A percentile compares a stretch with the other conserved stretches of the same genome.
These are phyloP conservation scores for Solanum ahanhuiri DNA, from an alignment of 257 asterid species.

Conservation along the genomic window DNA sequence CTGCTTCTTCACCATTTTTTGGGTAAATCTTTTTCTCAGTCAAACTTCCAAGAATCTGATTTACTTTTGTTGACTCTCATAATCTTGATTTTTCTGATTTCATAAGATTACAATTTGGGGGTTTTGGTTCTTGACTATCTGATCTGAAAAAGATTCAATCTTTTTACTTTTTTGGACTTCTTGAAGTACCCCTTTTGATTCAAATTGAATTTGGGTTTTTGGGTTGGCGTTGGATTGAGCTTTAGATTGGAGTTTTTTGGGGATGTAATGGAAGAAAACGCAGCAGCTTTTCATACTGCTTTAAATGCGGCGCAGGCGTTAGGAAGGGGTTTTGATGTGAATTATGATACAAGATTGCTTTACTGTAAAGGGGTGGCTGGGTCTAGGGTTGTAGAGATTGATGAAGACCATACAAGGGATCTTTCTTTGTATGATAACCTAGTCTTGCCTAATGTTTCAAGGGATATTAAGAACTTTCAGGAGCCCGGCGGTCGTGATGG, in stretches of 20 bases:
- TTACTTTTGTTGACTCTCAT: not conserved
- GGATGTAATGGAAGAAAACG: constrained; percentile 72
- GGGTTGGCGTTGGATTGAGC: not conserved
- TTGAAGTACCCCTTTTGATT: not conserved
- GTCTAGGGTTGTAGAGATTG: constrained; percentile 62
- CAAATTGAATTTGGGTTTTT: not conserved
- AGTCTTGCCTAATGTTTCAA: constrained; percentile 55
- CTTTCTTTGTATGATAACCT: constrained; percentile 46
- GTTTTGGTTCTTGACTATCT: not conserved
- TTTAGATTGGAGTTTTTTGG: not conserved
- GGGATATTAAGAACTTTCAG: constrained; percentile 45
- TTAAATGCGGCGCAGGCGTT: constrained; percentile 63
- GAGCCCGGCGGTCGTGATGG: constrained; percentile 60
- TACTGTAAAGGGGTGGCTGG: constrained; percentile 77
- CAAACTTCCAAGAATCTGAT: not conserved
- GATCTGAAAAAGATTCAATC: not conserved
- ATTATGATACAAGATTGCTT: constrained; percentile 76
- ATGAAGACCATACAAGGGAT: constrained; percentile 60
- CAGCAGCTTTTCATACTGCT: constrained; percentile 78
- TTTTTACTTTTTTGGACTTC: not conserved
- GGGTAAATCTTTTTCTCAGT: not conserved
- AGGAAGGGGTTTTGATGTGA: constrained; percentile 87
- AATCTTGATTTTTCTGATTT: not conserved
- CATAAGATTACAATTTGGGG: not conserved
- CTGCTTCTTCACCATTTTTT: not conserved